Evolutionary conservation across 2,329 filamentous ascomycete genomes (phyloP), one percentile per base, ranked within the genome.

Genomic region (Diaporthe ampelina): DNA sequence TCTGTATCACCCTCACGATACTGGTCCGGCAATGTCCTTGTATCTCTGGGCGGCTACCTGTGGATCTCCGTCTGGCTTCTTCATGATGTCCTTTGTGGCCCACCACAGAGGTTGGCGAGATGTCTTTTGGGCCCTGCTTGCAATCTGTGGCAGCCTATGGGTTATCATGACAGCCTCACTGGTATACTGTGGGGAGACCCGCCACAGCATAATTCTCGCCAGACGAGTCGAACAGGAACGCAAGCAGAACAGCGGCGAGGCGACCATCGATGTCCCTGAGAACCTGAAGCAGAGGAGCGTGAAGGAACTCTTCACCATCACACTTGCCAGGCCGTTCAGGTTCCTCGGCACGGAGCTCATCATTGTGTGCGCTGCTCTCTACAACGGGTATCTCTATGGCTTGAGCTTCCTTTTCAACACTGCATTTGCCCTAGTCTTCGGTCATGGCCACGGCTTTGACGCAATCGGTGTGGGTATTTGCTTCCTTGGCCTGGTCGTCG

Each of bases 381-480:
- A 87, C 77, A 88, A 88, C 63, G 86, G 85, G 5, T 87, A 86
- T 74, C 79, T 88, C 3, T 88, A 88, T 67, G 86, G 86, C 2
- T 74, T 88, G 11, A 86, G 84, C 1, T 88, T 88, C 71, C 80
- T 87, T 0, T 88, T 88, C 80, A 88, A 87, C 72, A 84, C 83
- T 4, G 86, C 85, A 0, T 88, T 88, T 72, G 81, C 83, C 26
- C 81, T 88, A 26, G 87, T 88, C 0, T 88, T 88, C 72, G 85
- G 86, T 1, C 78, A 81, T 21, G 86, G 86, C 1, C 84, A 83
- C 70, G 84, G 84, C 0, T 85, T 85, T 50, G 78, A 81, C 73
- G 83, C 79, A 1, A 79, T 84, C 6, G 82, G 81, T 2, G 81
- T 85, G 43, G 85, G 85, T 0, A 79, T 86, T 8, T 82, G 79